Conservation (phyloP, 768 basidiomycete genomes). For the Phlegmacium glaucopus region DNA sequence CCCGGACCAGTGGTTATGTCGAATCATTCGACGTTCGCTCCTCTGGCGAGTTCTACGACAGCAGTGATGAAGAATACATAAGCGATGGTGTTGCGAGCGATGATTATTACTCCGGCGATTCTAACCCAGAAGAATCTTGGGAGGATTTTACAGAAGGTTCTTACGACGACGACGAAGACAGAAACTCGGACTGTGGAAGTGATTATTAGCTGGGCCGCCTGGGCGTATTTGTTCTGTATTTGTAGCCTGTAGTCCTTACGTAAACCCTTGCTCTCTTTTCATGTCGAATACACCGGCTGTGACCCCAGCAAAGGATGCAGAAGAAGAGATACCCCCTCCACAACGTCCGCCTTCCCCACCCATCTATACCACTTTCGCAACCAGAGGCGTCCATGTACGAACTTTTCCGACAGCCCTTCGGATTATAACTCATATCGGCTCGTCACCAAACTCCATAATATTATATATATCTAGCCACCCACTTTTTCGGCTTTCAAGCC, state of each 20-base stretch:
- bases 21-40: constrained; percentile 11
- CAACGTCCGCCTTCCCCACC: constrained; percentile 71
- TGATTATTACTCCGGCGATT: constrained; percentile 19
- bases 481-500: constrained; percentile 80
- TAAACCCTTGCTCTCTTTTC: not conserved
- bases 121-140: constrained; percentile 9
- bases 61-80: constrained; percentile 7
- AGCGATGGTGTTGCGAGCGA: constrained; percentile 20
- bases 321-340: constrained; percentile 52
- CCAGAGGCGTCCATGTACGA: constrained; percentile 73
- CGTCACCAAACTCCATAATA: constrained; percentile 2
- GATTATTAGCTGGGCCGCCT: not conserved
- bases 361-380: constrained; percentile 65
- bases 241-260: not conserved
- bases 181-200: no score
- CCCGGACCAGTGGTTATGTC: constrained; percentile 4
- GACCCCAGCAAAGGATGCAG: constrained; percentile 41
- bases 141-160: no score
- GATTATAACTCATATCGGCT: constrained; percentile 17
- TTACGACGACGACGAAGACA: no score
- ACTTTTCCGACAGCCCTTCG: constrained; percentile 12
- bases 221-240: not conserved
- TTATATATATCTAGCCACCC: constrained; percentile 50
- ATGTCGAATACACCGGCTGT: constrained; percentile 13
- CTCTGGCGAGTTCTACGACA: constrained; percentile 2